Percentiles rank a stretch among this genome's conserved stretches.
These are phyloP conservation scores for Nigrospora sphaerica DNA, from an alignment of 2,329 filamentous ascomycete species.

Conservation along the genomic window DNA sequence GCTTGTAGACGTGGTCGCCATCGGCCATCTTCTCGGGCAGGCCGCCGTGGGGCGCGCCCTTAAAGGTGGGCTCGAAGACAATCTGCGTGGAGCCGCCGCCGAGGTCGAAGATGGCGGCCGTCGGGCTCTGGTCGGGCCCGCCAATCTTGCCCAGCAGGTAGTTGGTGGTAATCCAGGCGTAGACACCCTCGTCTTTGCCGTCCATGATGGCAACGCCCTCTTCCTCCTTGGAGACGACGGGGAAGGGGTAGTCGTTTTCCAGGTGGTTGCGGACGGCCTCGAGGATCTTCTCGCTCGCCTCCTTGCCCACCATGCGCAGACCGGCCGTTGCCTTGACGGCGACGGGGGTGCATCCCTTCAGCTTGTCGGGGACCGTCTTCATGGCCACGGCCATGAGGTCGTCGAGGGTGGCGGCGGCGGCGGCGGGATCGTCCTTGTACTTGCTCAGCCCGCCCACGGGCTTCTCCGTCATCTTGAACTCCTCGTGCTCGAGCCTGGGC, in stretches of 20 bases:
- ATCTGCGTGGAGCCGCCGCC: slow-evolving; percentile 97
- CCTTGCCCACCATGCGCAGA: slow-evolving; percentile 74
- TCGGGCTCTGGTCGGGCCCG: slow-evolving; percentile 79
- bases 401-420: slow-evolving; percentile 84
- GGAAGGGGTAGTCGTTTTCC: slow-evolving; percentile 89
- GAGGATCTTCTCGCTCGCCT: slow-evolving; percentile 77
- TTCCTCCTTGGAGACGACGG: slow-evolving; percentile 78
- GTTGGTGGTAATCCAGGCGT: slow-evolving; percentile 98
- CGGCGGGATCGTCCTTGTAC: slow-evolving; percentile 79
- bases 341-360: slow-evolving; percentile 86
- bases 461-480: slow-evolving; percentile 91
- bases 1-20: slow-evolving; percentile 92
- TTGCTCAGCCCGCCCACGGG: slow-evolving; percentile 78
- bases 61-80: slow-evolving; percentile 94
- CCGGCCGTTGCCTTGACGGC: slow-evolving; percentile 98
- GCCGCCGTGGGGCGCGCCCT: slow-evolving; percentile 62
- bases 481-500: slow-evolving; percentile 88
- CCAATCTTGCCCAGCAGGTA: slow-evolving; percentile 98
- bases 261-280: slow-evolving; percentile 76
- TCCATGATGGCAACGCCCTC: slow-evolving; percentile 96
- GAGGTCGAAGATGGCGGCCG: slow-evolving; percentile 91
- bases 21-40: slow-evolving; percentile 80
- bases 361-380: slow-evolving; percentile 73
- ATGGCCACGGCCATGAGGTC: slow-evolving; percentile 81
- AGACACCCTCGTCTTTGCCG: slow-evolving; percentile 92